Conservation (phyloP, 805 yeast genomes). For the Wickerhamiella bombiphila region DNA sequence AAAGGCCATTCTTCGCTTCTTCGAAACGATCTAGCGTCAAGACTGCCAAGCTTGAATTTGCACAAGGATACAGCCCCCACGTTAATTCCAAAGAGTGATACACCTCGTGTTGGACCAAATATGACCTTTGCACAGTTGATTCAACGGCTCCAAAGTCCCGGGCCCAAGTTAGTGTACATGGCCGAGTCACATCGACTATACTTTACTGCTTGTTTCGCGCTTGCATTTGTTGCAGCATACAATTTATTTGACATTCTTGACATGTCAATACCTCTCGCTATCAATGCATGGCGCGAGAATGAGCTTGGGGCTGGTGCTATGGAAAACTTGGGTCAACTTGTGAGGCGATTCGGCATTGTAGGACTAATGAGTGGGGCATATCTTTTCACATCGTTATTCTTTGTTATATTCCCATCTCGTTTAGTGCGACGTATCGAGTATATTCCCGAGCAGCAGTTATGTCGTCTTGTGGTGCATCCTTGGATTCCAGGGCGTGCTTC, state of each 20-base stretch:
- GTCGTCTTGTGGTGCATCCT: constrained; percentile 63
- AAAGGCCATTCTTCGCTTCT: not conserved
- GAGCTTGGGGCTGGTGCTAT: constrained; percentile 30
- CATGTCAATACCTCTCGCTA: constrained; percentile 38
- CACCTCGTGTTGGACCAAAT: constrained; percentile 51
- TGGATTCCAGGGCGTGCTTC: constrained; percentile 61
- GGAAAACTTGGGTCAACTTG: constrained; percentile 26
- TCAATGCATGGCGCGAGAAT: constrained; percentile 39
- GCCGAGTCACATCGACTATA: constrained; percentile 71
- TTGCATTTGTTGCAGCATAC: constrained; percentile 57
- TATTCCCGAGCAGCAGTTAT: constrained; percentile 41
- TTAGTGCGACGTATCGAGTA: constrained; percentile 65
- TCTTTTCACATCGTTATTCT: constrained; percentile 29
- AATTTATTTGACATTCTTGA: constrained; percentile 42
- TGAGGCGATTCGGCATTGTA: constrained; percentile 26
- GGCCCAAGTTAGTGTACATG: constrained; percentile 67
- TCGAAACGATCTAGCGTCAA: constrained; percentile 36
- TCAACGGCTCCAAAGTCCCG: constrained; percentile 34
- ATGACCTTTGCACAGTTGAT: constrained; percentile 49
- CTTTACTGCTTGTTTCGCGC: constrained; percentile 51
- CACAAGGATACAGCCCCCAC: constrained; percentile 51
- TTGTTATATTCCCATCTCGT: constrained; percentile 49
- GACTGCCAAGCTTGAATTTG: constrained; percentile 54
- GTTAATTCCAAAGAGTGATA: constrained; percentile 59
- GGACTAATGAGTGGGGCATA: constrained; percentile 26